Evolutionary conservation across 2,329 filamentous ascomycete species (phyloP).

Genomic region (Fusarium sp.): DNA sequence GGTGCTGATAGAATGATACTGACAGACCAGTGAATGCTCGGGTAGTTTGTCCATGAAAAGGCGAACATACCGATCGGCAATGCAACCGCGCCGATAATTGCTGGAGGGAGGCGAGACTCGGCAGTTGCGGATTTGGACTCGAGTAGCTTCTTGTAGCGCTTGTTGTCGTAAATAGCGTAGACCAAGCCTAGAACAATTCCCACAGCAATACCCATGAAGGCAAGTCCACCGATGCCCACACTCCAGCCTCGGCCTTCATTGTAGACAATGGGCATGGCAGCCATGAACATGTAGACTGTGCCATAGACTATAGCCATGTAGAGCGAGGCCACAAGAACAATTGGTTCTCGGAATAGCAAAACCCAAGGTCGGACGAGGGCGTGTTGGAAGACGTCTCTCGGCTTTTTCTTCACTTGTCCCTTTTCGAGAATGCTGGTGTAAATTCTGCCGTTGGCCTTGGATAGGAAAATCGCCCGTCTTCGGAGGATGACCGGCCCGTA

Average conservation of each 20-base stretch:
- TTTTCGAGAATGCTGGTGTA: constrained; percentile 10
- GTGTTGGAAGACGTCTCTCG: constrained; percentile 69
- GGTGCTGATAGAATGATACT: constrained; percentile 53
- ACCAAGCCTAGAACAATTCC: constrained; percentile 12
- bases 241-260: constrained; percentile 55
- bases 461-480: neutral
- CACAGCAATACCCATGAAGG: constrained; percentile 15
- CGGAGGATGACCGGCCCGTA: constrained; percentile 81
- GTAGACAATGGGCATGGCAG: constrained; percentile 77
- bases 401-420: constrained; percentile 50
- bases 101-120: constrained; percentile 11
- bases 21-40: constrained; percentile 67
- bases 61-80: constrained; percentile 62
- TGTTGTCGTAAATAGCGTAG: constrained; percentile 6
- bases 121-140: constrained; percentile 1
- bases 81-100: neutral
- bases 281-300: constrained; percentile 79
- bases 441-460: constrained; percentile 4
- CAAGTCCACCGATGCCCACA: constrained; percentile 6
- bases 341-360: constrained; percentile 73
- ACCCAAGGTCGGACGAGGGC: constrained; percentile 70
- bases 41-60: constrained; percentile 71
- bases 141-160: constrained; percentile 2
- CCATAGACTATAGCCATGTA: constrained; percentile 86
- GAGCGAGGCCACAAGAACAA: constrained; percentile 82